Evolutionary conservation across 805 yeast species (phyloP).

Genomic region (Myxozyma melibiosi): DNA sequence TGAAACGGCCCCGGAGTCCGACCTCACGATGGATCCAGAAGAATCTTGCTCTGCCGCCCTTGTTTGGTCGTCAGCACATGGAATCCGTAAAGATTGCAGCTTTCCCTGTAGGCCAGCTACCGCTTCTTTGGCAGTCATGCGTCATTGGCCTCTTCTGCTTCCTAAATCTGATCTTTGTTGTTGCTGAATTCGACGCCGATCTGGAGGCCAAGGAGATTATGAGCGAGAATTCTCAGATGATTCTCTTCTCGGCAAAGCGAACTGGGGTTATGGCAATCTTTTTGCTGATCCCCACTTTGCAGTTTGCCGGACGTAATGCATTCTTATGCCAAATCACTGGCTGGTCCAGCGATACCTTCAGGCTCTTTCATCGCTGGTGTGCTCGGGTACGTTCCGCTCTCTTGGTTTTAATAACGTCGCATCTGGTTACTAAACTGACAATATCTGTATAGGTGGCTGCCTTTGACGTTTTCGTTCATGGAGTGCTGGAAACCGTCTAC

Average conservation of each 20-base stretch:
- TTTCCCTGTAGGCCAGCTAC: slow-evolving; percentile 38
- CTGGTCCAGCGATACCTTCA: slow-evolving; percentile 61
- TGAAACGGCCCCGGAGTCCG: slow-evolving; percentile 1
- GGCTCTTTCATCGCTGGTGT: slow-evolving; percentile 64
- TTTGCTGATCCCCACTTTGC: slow-evolving; percentile 55
- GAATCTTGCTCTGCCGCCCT: slow-evolving; percentile 37
- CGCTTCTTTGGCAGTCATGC: slow-evolving; percentile 47
- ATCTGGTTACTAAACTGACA: not conserved
- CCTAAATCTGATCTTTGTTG: slow-evolving; percentile 41
- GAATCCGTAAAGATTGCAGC: slow-evolving; percentile 28
- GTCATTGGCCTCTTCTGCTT: slow-evolving; percentile 42
- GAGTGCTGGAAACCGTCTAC: slow-evolving; percentile 54
- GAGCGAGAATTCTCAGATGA: not conserved
- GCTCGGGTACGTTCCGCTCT: slow-evolving; percentile 50
- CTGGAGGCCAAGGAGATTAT: not conserved
- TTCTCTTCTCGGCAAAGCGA: slow-evolving; percentile 6
- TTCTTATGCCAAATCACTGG: slow-evolving; percentile 67
- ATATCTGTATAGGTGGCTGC: not conserved
- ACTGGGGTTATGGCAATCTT: slow-evolving; percentile 38
- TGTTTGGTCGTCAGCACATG: slow-evolving; percentile 36
- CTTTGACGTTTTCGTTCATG: slow-evolving; percentile 57
- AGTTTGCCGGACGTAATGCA: slow-evolving; percentile 75
- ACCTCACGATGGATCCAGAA: slow-evolving; percentile 9
- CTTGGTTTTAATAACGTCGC: not conserved
- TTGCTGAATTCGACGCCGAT: slow-evolving; percentile 28